A percentile compares a stretch with the other conserved stretches of the same genome.
phyloP scores from a whole-genome alignment of 2,329 filamentous ascomycete genomes.

The Alternaria dauci region DNA sequence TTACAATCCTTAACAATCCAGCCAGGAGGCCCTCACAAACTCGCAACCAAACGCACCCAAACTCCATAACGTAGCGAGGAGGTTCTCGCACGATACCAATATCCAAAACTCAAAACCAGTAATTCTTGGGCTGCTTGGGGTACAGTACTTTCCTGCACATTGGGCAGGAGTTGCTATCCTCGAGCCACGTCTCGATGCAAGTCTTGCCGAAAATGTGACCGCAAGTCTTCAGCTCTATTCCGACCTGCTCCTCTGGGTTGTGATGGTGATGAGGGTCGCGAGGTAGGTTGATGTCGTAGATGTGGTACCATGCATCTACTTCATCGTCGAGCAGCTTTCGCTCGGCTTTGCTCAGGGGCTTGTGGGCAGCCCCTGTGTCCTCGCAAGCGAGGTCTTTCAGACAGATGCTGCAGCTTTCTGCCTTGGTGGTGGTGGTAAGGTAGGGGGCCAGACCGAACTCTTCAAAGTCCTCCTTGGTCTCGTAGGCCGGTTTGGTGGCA shows the following conservation, averaged over 20 bases:
- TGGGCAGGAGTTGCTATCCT: not conserved
- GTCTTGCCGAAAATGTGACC: constrained; percentile 1
- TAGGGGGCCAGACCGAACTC: not conserved
- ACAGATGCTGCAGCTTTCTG: constrained; percentile 7
- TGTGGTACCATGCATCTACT: not conserved
- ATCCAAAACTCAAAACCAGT: too few relatives aligned
- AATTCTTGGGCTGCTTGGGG: too few relatives aligned
- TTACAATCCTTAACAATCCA: too few relatives aligned
- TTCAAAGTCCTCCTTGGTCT: not conserved
- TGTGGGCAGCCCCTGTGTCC: not conserved
- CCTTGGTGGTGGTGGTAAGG: not conserved
- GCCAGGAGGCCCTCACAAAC: too few relatives aligned
- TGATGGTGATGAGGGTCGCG: not conserved
- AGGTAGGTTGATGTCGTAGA: not conserved
- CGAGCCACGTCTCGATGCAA: not conserved
- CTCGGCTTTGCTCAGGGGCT: constrained; percentile 2
- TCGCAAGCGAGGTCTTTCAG: constrained; percentile 7
- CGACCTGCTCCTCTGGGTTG: not conserved
- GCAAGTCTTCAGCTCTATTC: not conserved
- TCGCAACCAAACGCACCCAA: too few relatives aligned
- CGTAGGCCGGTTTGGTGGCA: not conserved
- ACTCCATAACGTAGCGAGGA: too few relatives aligned
- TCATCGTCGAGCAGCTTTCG: not conserved
- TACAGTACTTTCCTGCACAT: not conserved
- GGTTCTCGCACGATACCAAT: too few relatives aligned